These are phyloP conservation scores for Xanthoceras sorbifolium DNA, from an alignment of 345 rosid genomes.

Conservation along the genomic window DNA sequence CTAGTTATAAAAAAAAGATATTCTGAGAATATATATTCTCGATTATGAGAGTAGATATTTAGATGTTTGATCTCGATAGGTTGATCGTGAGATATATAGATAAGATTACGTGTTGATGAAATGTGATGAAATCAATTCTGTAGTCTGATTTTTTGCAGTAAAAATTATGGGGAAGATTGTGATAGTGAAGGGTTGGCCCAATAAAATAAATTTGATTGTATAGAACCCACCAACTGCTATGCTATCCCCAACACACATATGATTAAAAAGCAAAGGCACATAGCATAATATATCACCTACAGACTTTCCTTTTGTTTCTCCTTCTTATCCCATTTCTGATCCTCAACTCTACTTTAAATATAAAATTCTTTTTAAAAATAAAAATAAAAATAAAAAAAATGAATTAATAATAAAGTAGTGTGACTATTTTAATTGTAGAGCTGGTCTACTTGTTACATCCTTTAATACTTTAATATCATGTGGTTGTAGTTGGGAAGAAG, in stretches of 20 bases:
- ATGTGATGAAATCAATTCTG: slow-evolving; percentile 9
- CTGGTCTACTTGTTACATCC: slow-evolving; percentile 27
- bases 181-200: slow-evolving; percentile 36
- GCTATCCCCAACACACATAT: slow-evolving; percentile 30
- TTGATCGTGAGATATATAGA: too few relatives aligned
- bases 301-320: background rate
- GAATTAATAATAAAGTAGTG: slow-evolving; percentile 9
- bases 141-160: too few relatives aligned
- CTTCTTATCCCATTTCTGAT: background rate
- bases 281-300: slow-evolving; percentile 11
- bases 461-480: slow-evolving; percentile 28
- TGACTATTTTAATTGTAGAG: slow-evolving; percentile 35
- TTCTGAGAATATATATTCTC: too few relatives aligned
- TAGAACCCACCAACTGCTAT: slow-evolving; percentile 37
- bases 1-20: too few relatives aligned
- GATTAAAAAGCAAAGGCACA: slow-evolving; percentile 37
- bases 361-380: too few relatives aligned
- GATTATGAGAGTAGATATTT: too few relatives aligned
- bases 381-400: background rate
- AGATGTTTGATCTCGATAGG: too few relatives aligned
- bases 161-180: slow-evolving; percentile 10
- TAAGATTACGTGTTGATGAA: slow-evolving; percentile 12
- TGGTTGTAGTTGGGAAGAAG: slow-evolving; percentile 49
- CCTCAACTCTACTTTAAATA: background rate
- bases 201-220: slow-evolving; percentile 32